Conservation (phyloP, 108 stramenopile species). For the Nannochloropsis oceanica region DNA sequence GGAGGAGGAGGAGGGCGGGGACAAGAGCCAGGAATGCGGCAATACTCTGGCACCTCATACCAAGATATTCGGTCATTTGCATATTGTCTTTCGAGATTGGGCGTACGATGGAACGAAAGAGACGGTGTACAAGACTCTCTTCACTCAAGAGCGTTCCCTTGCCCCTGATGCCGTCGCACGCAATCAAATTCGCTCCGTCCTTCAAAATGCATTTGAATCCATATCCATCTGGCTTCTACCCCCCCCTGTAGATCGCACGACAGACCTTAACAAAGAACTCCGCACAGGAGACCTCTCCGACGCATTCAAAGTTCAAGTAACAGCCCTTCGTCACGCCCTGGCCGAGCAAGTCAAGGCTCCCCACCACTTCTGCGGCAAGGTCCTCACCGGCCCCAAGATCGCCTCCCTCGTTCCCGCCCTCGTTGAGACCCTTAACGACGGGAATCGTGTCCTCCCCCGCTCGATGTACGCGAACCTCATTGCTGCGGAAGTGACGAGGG, state of each 20-base stretch:
- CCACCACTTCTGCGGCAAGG: not conserved
- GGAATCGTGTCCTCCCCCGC: not conserved
- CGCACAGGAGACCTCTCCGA: constrained; percentile 16
- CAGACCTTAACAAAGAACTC: constrained; percentile 26
- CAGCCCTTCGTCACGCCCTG: not conserved
- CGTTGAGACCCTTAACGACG: not conserved
- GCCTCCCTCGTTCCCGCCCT: not conserved
- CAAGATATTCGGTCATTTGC: constrained; percentile 34
- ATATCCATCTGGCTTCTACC: constrained; percentile 31
- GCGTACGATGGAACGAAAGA: constrained; percentile 26
- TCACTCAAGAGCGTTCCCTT: not conserved
- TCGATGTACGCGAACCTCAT: not conserved
- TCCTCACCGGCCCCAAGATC: not conserved
- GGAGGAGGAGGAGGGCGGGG: not conserved
- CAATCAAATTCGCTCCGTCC: not conserved
- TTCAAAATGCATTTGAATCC: constrained; percentile 23
- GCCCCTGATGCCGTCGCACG: not conserved
- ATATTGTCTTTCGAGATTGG: constrained; percentile 45
- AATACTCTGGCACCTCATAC: not conserved
- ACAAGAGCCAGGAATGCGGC: not conserved
- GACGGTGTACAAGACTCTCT: not conserved
- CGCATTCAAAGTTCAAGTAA: not conserved
- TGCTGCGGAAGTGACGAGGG: not conserved
- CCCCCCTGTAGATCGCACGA: constrained; percentile 24
- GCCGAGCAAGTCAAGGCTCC: not conserved